Percentiles rank a stretch among this genome's conserved stretches.
phyloP scores from a whole-genome alignment of 257 asterid species.

The Ballota nigra region DNA sequence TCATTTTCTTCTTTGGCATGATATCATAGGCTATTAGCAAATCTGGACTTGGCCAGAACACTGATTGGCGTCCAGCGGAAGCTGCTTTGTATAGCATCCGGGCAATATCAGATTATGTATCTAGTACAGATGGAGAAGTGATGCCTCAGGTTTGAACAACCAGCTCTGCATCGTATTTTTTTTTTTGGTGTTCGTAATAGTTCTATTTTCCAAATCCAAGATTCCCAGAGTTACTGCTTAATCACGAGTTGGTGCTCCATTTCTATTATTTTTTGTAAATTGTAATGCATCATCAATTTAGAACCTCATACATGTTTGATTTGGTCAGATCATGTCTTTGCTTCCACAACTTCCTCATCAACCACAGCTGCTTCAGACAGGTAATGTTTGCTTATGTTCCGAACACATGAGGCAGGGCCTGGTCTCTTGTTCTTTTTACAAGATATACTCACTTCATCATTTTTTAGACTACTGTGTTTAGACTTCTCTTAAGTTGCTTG shows the following conservation, averaged over 20 bases:
- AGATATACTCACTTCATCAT: constrained; percentile 14
- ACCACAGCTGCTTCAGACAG: constrained; percentile 93
- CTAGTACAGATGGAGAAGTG: constrained; percentile 70
- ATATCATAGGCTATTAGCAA: constrained; percentile 57
- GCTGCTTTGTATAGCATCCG: constrained; percentile 92
- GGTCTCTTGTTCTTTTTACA: background rate
- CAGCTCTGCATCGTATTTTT: constrained; percentile 19
- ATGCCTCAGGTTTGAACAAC: constrained; percentile 85
- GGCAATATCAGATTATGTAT: constrained; percentile 87
- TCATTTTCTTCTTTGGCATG: constrained; percentile 21
- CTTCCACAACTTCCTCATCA: constrained; percentile 92
- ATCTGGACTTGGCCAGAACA: constrained; percentile 43
- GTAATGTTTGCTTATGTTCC: constrained; percentile 37
- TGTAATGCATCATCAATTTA: background rate
- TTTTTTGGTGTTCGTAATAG: constrained; percentile 1
- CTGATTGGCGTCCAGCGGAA: constrained; percentile 94
- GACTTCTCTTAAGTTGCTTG: constrained; percentile 12
- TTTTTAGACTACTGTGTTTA: constrained; percentile 5
- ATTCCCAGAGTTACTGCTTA: background rate
- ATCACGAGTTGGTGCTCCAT: constrained; percentile 9
- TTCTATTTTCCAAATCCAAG: background rate
- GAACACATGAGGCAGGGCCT: background rate
- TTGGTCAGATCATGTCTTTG: constrained; percentile 75
- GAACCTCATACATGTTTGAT: constrained; percentile 16
- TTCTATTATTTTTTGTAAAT: background rate